Evolutionary conservation across 2,329 filamentous ascomycete genomes (phyloP).

Genomic region (Fusarium torulosum): DNA sequence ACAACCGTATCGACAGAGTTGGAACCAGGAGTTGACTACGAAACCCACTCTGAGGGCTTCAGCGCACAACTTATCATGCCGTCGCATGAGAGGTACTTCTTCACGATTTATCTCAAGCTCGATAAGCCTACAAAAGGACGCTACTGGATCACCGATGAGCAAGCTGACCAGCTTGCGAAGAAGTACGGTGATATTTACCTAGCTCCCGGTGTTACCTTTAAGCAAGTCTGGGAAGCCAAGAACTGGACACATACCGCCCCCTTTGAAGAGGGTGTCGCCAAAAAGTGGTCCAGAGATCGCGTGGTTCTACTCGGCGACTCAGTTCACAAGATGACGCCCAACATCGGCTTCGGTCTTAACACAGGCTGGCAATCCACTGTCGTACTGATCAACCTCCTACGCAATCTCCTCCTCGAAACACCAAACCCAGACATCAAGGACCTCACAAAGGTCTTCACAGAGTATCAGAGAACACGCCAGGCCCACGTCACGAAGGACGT

Average conservation of each 20-base stretch:
- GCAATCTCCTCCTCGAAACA: constrained; percentile 1
- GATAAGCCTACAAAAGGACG: background rate
- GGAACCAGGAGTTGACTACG: constrained; percentile 18
- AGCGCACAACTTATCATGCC: constrained; percentile 29
- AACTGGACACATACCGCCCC: constrained; percentile 21
- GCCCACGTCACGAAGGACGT: constrained; percentile 17
- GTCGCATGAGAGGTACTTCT: constrained; percentile 24
- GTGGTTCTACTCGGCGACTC: constrained; percentile 37
- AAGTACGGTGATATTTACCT: constrained; percentile 3
- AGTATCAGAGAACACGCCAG: constrained; percentile 13
- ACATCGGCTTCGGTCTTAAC: constrained; percentile 37
- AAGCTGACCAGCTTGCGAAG: constrained; percentile 14
- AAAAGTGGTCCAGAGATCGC: constrained; percentile 33
- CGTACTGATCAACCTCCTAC: constrained; percentile 23
- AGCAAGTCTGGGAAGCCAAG: constrained; percentile 18
- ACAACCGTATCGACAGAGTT: constrained; percentile 1
- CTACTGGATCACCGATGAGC: constrained; percentile 4
- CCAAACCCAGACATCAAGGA: constrained; percentile 3
- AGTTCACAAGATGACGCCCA: constrained; percentile 39
- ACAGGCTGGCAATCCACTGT: constrained; percentile 37
- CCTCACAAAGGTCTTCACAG: background rate
- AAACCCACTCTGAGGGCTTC: constrained; percentile 16
- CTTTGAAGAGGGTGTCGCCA: constrained; percentile 33
- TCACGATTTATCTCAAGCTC: constrained; percentile 29
- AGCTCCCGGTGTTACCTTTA: constrained; percentile 14